Evolutionary conservation across 805 yeast genomes (phyloP), one percentile per base, ranked within the genome.

Genomic region (Saturnispora diversa): DNA sequence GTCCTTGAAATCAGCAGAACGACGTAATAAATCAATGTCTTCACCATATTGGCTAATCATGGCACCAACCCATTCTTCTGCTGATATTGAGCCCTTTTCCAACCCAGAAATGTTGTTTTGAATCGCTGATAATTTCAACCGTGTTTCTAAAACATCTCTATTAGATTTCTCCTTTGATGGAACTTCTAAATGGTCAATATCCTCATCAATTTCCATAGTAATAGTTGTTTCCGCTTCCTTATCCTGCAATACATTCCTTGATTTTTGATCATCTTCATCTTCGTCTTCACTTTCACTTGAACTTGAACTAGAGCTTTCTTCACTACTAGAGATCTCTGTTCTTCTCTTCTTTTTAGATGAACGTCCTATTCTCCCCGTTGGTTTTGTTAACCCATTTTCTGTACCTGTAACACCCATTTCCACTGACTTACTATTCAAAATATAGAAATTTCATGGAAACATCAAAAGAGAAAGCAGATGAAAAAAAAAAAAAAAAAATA

Each of bases 331-430:
- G 49, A 79, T 86, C 38, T 80, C 85, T 0, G 90, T 81, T 77
- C 88, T 80, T 74, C 87, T 77, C 75, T 80, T 81, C 72, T 80
- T 80, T 54, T 80, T 68, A 47, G 84, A 72, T 51, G 84, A 68
- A 23, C 36, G 36, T 23, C 26, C 15, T n/a, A 21, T 13, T 16
- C 28, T 28, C 13, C 36, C 19, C 4, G 10, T 23, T 20, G 36
- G 21, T 11, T 33, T 23, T 15, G 21, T 15, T 19, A 23, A 13
- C 12, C 17, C 10, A 9, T 9, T 11, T 13, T 33, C 21, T 33
- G 36, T 9, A n/a, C 29, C 19, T 20, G 24, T 21, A 28, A 26
- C 26, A 19, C 31, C 39, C 27, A 29, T 36, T 16, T 36, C n/a
- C 13, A 6, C 11, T 8, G 19, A 20, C n/a, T 23, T 21, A 9